Evolutionary conservation across 148 eudicot species (phyloP).

Genomic region (Vaccinium myrtillus): DNA sequence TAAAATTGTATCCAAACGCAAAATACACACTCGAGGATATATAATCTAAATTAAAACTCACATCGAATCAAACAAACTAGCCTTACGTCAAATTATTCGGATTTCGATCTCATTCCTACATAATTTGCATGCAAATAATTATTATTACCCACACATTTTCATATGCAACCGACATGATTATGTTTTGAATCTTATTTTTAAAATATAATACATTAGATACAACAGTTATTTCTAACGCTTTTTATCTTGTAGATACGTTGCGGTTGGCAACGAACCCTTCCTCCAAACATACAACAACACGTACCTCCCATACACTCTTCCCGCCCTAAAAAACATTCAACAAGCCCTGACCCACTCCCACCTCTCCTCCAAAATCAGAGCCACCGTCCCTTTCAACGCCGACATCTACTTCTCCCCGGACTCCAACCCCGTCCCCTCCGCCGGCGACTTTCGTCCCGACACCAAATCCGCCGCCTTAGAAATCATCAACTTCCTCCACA

Average conservation of each 20-base stretch:
- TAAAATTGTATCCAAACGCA: too few relatives aligned
- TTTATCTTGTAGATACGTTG: slow-evolving; percentile 65
- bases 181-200: neutral
- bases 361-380: slow-evolving; percentile 57
- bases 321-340: slow-evolving; percentile 78
- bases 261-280: slow-evolving; percentile 96
- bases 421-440: slow-evolving; percentile 83
- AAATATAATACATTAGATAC: too few relatives aligned
- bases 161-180: neutral
- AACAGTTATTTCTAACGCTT: too few relatives aligned
- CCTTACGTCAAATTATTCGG: too few relatives aligned
- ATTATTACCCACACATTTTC: too few relatives aligned
- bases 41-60: too few relatives aligned
- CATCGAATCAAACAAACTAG: too few relatives aligned
- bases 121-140: too few relatives aligned
- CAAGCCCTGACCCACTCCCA: slow-evolving; percentile 71
- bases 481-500: slow-evolving; percentile 56
- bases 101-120: too few relatives aligned
- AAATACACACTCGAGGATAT: too few relatives aligned
- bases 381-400: slow-evolving; percentile 88
- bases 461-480: slow-evolving; percentile 57
- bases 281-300: slow-evolving; percentile 71
- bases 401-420: slow-evolving; percentile 89
- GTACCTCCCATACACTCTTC: slow-evolving; percentile 56
- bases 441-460: slow-evolving; percentile 91